Evolutionary conservation across 1,139 yeast species (phyloP).

Genomic region (Pichia sp.): DNA sequence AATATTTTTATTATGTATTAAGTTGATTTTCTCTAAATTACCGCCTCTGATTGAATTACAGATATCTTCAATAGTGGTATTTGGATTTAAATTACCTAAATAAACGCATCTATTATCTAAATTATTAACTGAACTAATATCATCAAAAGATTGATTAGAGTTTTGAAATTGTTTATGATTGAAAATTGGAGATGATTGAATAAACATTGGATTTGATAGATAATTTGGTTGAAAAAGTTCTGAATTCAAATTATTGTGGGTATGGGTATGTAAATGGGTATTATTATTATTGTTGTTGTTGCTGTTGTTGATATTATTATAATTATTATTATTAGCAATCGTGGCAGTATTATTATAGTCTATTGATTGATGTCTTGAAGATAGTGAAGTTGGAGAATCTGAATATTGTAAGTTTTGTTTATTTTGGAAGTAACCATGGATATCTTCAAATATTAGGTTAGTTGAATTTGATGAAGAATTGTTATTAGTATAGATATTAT

Average conservation of each 20-base stretch:
- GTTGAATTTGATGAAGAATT: slow-evolving; percentile 3
- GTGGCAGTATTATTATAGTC: slow-evolving; percentile 1
- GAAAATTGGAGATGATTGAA: not conserved
- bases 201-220: not conserved
- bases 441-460: not conserved
- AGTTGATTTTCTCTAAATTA: slow-evolving; percentile 53
- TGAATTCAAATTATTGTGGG: not conserved
- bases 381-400: slow-evolving; percentile 21
- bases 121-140: slow-evolving; percentile 34
- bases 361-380: slow-evolving; percentile 18
- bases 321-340: not conserved
- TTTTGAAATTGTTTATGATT: too few species aligned
- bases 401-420: slow-evolving; percentile 13
- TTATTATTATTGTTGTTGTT: not conserved
- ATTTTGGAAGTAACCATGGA: slow-evolving; percentile 5
- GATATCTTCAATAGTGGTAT: slow-evolving; percentile 81
- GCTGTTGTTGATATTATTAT: too few species aligned
- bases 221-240: not conserved
- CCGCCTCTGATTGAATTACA: slow-evolving; percentile 96
- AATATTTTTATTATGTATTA: slow-evolving; percentile 42
- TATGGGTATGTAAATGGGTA: not conserved
- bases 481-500: slow-evolving; percentile 33
- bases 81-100: slow-evolving; percentile 79
- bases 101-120: slow-evolving; percentile 89
- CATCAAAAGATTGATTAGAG: not conserved